Evolutionary conservation across 179 eudicot species (phyloP).

Genomic region (Patellifolia procumbens): DNA sequence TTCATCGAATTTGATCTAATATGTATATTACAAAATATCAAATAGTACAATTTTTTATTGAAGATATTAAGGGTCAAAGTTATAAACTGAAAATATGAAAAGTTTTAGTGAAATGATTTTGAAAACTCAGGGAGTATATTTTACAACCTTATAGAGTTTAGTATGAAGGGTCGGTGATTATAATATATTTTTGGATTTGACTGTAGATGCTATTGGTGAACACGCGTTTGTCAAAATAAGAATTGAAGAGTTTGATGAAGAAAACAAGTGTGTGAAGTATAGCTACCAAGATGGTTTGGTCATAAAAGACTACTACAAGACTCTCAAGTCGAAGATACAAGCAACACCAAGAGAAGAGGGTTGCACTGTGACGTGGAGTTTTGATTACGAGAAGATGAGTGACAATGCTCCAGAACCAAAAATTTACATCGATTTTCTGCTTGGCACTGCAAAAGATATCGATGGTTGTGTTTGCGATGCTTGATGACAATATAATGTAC

Average conservation of each 20-base stretch:
- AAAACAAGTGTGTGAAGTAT: constrained; percentile 18
- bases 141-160: too few relatives aligned
- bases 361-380: constrained; percentile 22
- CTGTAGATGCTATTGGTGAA: background rate
- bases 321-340: constrained; percentile 18
- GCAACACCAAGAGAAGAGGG: constrained; percentile 20
- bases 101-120: too few relatives aligned
- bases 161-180: background rate
- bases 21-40: too few relatives aligned
- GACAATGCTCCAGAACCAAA: constrained; percentile 21
- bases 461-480: constrained; percentile 19
- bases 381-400: constrained; percentile 33
- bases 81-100: too few relatives aligned
- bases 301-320: constrained; percentile 18
- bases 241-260: constrained; percentile 23
- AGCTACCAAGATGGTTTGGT: constrained; percentile 13
- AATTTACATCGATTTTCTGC: constrained; percentile 15
- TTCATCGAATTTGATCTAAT: too few relatives aligned
- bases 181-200: background rate
- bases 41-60: too few relatives aligned
- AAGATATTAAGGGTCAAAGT: too few relatives aligned
- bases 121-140: too few relatives aligned
- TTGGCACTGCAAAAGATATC: background rate
- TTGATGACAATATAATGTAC: background rate
- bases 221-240: constrained; percentile 11